Percentiles rank a stretch among this genome's conserved stretches.
Conservation (phyloP, 2,329 filamentous ascomycete species). For the Ophiocordyceps unilateralis region DNA sequence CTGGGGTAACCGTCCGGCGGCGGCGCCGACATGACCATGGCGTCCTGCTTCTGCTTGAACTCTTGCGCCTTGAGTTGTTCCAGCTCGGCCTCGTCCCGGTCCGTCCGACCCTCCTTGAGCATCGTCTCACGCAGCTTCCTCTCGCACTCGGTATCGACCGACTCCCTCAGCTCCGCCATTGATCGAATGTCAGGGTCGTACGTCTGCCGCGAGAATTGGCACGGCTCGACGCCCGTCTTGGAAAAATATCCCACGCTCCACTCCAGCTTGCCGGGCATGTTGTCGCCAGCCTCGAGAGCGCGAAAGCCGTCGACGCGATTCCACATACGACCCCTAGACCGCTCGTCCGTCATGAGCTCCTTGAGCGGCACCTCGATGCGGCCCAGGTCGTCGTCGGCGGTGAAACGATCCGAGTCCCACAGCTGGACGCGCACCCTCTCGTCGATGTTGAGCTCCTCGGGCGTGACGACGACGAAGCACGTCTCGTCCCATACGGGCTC, state of each 20-base stretch:
- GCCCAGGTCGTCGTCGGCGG: constrained; percentile 58
- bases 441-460: constrained; percentile 54
- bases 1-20: constrained; percentile 44
- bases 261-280: constrained; percentile 49
- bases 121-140: constrained; percentile 48
- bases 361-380: constrained; percentile 54
- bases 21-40: constrained; percentile 50
- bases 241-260: constrained; percentile 59
- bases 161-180: constrained; percentile 39
- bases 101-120: constrained; percentile 22
- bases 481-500: constrained; percentile 57
- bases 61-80: constrained; percentile 53
- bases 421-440: constrained; percentile 53
- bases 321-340: constrained; percentile 43
- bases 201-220: constrained; percentile 44
- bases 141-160: constrained; percentile 35
- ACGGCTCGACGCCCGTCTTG: constrained; percentile 44
- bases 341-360: constrained; percentile 39
- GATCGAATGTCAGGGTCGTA: constrained; percentile 38
- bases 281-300: constrained; percentile 45
- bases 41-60: constrained; percentile 39
- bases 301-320: constrained; percentile 48
- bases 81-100: constrained; percentile 42
- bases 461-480: constrained; percentile 49
- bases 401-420: constrained; percentile 59